Evolutionary conservation across 139 green algal genomes (phyloP).

Genomic region (Coelastrella sp.): DNA sequence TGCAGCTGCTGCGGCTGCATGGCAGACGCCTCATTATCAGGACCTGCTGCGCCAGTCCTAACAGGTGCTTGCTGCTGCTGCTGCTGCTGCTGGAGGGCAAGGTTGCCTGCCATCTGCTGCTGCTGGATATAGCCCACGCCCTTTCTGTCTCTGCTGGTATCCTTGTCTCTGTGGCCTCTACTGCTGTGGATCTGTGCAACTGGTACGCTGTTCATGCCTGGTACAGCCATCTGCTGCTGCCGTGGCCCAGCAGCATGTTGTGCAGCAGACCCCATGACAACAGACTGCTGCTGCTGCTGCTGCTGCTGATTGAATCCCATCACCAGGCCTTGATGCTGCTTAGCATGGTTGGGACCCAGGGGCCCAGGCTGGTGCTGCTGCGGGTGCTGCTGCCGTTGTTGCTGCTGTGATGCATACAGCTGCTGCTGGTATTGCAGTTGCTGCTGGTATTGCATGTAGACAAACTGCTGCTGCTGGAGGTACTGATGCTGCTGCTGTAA

Average conservation of each 20-base stretch:
- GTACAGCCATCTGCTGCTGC: not conserved
- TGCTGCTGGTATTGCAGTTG: constrained; percentile 27
- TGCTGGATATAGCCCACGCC: constrained; percentile 22
- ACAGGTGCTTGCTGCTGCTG: not conserved
- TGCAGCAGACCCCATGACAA: not conserved
- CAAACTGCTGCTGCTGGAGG: constrained; percentile 32
- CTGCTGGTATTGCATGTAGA: constrained; percentile 30
- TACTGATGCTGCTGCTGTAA: not conserved
- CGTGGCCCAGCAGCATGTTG: not conserved
- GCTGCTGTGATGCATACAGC: constrained; percentile 25
- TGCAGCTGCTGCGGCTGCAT: no score
- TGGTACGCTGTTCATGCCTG: constrained; percentile 2
- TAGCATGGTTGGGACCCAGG: not conserved
- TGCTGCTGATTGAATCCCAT: not conserved
- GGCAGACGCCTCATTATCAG: no score
- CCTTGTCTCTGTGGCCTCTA: constrained; percentile 4
- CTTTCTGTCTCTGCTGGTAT: constrained; percentile 5
- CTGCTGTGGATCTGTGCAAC: not conserved
- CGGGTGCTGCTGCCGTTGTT: not conserved
- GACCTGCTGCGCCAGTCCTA: not conserved
- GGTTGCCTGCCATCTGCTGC: constrained; percentile 32
- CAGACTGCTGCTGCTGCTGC: constrained; percentile 7
- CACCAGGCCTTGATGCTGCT: constrained; percentile 25
- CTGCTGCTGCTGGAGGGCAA: not conserved
- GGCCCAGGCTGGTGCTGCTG: not conserved